phyloP scores from a whole-genome alignment of 179 eudicot genomes.

The Kewa caespitosa region DNA sequence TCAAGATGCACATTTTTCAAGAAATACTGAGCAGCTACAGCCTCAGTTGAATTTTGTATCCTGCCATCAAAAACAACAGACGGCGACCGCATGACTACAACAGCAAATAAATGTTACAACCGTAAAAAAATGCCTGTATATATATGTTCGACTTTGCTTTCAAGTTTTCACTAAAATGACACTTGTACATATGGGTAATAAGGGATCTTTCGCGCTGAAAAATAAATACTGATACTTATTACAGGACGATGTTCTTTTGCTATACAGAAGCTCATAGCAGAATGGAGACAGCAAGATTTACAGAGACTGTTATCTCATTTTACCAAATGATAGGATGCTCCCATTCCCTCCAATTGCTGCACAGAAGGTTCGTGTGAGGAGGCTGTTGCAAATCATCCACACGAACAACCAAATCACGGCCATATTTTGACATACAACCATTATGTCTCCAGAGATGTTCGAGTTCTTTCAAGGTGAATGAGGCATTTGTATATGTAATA shows the following conservation, averaged over 20 bases:
- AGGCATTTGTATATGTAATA: slow-evolving; percentile 60
- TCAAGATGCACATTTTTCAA: slow-evolving; percentile 56
- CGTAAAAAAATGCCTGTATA: too few relatives aligned
- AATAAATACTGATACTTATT: too few relatives aligned
- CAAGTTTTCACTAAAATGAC: too few relatives aligned
- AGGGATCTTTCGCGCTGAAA: too few relatives aligned
- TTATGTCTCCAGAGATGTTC: slow-evolving; percentile 82
- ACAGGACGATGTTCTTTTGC: too few relatives aligned
- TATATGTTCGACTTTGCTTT: too few relatives aligned
- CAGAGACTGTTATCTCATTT: too few relatives aligned
- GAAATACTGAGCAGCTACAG: slow-evolving; percentile 96
- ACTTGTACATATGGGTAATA: too few relatives aligned
- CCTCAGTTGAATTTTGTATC: slow-evolving; percentile 94
- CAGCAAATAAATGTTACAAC: too few relatives aligned
- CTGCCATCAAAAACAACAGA: slow-evolving; percentile 36
- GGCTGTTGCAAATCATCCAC: slow-evolving; percentile 93
- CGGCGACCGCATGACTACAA: background rate
- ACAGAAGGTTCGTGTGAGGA: slow-evolving; percentile 61
- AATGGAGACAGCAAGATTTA: too few relatives aligned
- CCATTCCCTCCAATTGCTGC: slow-evolving; percentile 91
- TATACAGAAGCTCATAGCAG: too few relatives aligned
- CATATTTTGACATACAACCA: slow-evolving; percentile 65
- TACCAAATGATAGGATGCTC: slow-evolving; percentile 91
- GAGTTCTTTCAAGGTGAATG: slow-evolving; percentile 79
- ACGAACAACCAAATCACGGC: slow-evolving; percentile 68